Evolutionary conservation across 768 basidiomycete genomes (phyloP), one percentile per base, ranked within the genome.

Genomic region (Mrakia hoshinonis): DNA sequence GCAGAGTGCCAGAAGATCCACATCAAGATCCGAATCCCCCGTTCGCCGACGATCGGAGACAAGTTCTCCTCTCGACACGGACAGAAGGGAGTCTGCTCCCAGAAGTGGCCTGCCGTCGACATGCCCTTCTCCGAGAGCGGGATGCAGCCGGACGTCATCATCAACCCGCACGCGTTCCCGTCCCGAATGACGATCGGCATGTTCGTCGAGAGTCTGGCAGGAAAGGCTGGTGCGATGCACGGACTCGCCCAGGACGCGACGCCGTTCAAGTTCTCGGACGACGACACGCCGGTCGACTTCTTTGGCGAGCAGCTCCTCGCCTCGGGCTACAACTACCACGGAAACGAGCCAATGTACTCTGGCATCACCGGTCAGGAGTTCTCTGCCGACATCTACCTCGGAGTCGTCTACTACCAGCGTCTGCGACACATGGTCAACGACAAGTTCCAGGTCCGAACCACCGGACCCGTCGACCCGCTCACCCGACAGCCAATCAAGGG

Each of bases 111-210:
- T 10, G 86, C 89, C 22, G 81, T 96, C 75, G 96, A 99, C 79
- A 97, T 99, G 96, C 96, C 96, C 18, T 98, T 99, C 84, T 88
- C 87, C 76, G 96, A 99, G 82, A 95, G 91, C 70, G 96, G 96
- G 20, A 93, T 99, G 85, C 95, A 97, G 80, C 96, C 96, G 1
- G 96, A 99, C 80, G 87, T 99, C 63, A 98, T 99, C 79, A 98
- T 99, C 83, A 99, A 99, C 81, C 96, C 96, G 46, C 96, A 99
- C 79, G 96, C 96, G 20, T 99, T 99, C 84, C 96, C 96, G 2
- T 90, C 88, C 83, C 91, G 96, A 75, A 99, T 99, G 96, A 99
- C 96, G 0, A 99, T 99, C 76, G 96, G 96, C 72, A 99, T 99
- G 96, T 87, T 99, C 79, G 92, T 99, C 70, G 96, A 99, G 83